Percentiles rank a stretch among this genome's conserved stretches.
These are phyloP conservation scores for Bisporella sp. DNA, from an alignment of 2,329 filamentous ascomycete genomes.

Conservation along the genomic window DNA sequence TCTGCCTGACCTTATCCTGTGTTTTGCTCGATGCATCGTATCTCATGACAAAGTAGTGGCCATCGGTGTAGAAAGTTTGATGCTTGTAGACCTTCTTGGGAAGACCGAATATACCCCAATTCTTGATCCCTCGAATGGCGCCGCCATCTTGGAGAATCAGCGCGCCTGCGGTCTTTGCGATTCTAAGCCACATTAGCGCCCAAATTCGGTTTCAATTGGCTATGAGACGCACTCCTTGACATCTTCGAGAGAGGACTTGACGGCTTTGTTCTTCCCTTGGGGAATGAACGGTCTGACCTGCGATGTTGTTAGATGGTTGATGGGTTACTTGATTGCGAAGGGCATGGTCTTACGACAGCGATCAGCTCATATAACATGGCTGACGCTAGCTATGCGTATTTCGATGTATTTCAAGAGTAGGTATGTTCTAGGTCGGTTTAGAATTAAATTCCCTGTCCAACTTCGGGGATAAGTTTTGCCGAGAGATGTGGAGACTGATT, in stretches of 20 bases:
- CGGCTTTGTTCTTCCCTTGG: too few species aligned
- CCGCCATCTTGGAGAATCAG: constrained; percentile 78
- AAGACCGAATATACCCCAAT: constrained; percentile 91
- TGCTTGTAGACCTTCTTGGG: constrained; percentile 73
- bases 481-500: background rate
- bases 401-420: too few species aligned
- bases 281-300: too few species aligned
- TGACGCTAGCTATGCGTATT: constrained; percentile 21
- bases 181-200: constrained; percentile 44
- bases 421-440: too few species aligned
- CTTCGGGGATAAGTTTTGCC: too few species aligned
- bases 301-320: too few species aligned
- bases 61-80: constrained; percentile 74
- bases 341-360: constrained; percentile 64
- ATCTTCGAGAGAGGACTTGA: constrained; percentile 39
- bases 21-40: constrained; percentile 74
- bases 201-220: background rate
- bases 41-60: constrained; percentile 97
- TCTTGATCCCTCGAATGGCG: constrained; percentile 84
- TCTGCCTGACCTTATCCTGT: constrained; percentile 68
- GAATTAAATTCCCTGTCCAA: too few species aligned
- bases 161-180: constrained; percentile 77
- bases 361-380: constrained; percentile 96
- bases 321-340: background rate
- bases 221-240: constrained; percentile 76